phyloP scores from a whole-genome alignment of 78 protist species.

The Cavenderia fasciculata region DNA sequence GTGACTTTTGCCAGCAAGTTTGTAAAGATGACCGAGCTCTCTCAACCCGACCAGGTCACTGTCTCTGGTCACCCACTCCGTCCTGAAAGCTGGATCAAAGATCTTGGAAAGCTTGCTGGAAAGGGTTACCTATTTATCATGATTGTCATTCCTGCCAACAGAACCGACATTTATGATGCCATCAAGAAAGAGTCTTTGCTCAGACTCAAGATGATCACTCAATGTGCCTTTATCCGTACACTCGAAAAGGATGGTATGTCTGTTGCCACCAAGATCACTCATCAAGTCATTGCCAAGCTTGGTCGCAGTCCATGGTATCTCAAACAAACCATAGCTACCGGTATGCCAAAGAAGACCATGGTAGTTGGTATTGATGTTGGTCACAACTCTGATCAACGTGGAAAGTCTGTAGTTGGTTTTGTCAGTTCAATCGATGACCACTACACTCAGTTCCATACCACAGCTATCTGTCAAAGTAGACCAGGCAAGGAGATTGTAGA shows the following conservation, averaged over 20 bases:
- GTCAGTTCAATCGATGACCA: neutral
- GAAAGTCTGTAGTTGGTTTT: constrained; percentile 36
- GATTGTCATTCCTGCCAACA: neutral
- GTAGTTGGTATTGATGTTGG: constrained; percentile 50
- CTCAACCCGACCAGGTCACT: neutral
- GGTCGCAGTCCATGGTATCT: constrained; percentile 15
- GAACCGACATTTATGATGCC: neutral
- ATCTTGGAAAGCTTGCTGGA: neutral
- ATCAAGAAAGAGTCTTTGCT: neutral
- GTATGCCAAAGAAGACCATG: constrained; percentile 16
- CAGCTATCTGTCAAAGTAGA: neutral
- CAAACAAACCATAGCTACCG: neutral
- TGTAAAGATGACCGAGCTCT: neutral
- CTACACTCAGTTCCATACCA: neutral
- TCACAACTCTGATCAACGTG: constrained; percentile 1
- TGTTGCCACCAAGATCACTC: neutral
- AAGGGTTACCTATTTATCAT: neutral
- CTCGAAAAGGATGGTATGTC: neutral
- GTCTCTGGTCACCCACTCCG: no score
- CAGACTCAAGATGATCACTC: neutral
- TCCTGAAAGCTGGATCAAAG: neutral
- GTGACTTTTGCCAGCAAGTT: neutral
- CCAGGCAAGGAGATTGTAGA: constrained; percentile 22
- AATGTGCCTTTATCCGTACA: neutral
- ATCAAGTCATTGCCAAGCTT: constrained; percentile 16